phyloP scores from a whole-genome alignment of 441 rosid species.

The Viola pubescens region DNA sequence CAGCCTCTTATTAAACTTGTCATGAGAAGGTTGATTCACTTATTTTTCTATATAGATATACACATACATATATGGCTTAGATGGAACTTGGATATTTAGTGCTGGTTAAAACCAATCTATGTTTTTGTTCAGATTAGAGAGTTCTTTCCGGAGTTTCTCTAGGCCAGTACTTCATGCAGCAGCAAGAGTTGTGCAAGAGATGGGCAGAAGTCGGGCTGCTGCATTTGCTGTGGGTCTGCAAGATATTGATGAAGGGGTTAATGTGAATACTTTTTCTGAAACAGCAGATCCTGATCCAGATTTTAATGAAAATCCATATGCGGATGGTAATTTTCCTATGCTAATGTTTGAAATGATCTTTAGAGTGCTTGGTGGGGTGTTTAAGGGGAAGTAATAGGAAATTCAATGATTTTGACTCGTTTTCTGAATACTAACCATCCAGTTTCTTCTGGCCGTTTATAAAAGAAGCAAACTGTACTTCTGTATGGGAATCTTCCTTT shows the following conservation, averaged over 20 bases:
- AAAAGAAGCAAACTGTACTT: too few relatives aligned
- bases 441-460: too few relatives aligned
- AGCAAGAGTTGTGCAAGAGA: conserved; percentile 97
- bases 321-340: conserved; percentile 49
- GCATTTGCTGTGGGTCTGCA: conserved; percentile 93
- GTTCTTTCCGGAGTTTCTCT: conserved; percentile 98
- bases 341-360: neutral
- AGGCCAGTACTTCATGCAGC: conserved; percentile 99
- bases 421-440: too few relatives aligned
- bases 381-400: too few relatives aligned
- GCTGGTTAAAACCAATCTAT: neutral
- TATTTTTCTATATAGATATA: neutral
- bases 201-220: conserved; percentile 98
- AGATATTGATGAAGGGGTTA: conserved; percentile 86
- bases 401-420: too few relatives aligned
- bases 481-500: too few relatives aligned
- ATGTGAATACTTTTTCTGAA: conserved; percentile 58
- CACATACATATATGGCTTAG: neutral
- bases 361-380: too few relatives aligned
- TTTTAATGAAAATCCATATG: conserved; percentile 67
- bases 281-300: conserved; percentile 65
- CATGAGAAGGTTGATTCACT: conserved; percentile 78
- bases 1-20: conserved; percentile 97
- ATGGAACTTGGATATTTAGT: neutral
- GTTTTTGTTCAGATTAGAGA: conserved; percentile 64